Percentiles rank a stretch among this genome's conserved stretches.
These are phyloP conservation scores for Neostapfia colusana DNA, from an alignment of 176 grass and related monocot species.

Conservation along the genomic window DNA sequence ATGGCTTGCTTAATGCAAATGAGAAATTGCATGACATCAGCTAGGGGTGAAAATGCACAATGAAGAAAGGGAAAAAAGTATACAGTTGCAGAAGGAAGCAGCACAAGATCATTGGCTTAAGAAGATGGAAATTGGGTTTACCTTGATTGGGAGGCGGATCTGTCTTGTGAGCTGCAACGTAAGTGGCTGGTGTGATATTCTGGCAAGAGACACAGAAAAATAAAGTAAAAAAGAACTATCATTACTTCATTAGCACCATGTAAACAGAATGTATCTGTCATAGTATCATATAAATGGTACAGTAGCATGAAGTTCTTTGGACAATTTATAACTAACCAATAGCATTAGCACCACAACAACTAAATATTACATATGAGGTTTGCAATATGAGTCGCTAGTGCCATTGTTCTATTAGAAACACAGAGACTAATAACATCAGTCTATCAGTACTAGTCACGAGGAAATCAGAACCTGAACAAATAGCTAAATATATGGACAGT, in stretches of 20 bases:
- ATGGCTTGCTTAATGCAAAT: not conserved
- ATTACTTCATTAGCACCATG: not conserved
- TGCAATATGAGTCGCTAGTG: conserved; percentile 37
- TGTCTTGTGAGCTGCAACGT: conserved; percentile 72
- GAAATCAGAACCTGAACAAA: not conserved
- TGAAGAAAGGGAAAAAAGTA: not conserved
- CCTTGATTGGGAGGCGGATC: conserved; percentile 86
- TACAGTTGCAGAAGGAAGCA: not conserved
- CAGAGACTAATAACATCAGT: not conserved
- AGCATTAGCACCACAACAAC: not conserved
- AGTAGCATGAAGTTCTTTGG: not conserved
- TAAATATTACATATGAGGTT: conserved; percentile 16
- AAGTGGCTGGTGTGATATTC: conserved; percentile 66
- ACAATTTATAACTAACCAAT: not conserved
- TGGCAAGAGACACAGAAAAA: conserved; percentile 23
- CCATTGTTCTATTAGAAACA: conserved; percentile 32
- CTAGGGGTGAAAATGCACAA: not conserved
- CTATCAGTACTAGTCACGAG: not conserved
- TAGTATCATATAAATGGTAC: not conserved
- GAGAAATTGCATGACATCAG: not conserved
- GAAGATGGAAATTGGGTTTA: conserved; percentile 25
- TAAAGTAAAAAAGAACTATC: not conserved
- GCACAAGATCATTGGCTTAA: conserved; percentile 1
- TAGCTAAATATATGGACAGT: not conserved
- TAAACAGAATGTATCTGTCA: not conserved